Evolutionary conservation across 345 rosid genomes (phyloP), one percentile per base, ranked within the genome.

Genomic region (Passiflora organensis): DNA sequence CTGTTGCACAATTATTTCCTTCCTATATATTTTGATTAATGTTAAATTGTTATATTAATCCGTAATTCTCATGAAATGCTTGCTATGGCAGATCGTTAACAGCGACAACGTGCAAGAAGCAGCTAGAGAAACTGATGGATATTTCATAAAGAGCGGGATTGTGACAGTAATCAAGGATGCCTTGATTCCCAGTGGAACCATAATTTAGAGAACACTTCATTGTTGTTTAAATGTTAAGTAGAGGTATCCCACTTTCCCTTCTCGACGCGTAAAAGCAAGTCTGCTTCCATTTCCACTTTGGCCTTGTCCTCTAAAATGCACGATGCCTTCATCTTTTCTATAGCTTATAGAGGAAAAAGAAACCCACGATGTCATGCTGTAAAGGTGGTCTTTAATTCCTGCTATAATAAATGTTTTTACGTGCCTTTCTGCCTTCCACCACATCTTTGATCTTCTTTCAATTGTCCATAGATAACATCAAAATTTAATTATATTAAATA

Each of bases 151-250:
- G 85, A 91, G 97, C 15, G 97, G 97, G 54, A 91, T 91, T 20
- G 97, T 91, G 43, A 87, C 96, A 9, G 82, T 91, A 49, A 87
- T 91, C 70, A 91, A 85, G 81, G 97, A 91, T 59, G 97, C 97
- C 58, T 59, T 91, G 79, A 82, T 91, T 73, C 97, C 97, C 18
- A 76, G 89, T n/a, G 97, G 97, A 63, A 91, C 97, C 8, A 65
- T 77, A 18, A 79, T 91, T 48, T 90, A 77, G n/a, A n/a, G n/a
- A 69, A 59, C n/a, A n/a, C 25, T 51, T 48, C 38, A 47, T 18
- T 10, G 34, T 5, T 14, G 10, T 42, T 37, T 28, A 8, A 6
- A 15, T 45, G n/a, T 51, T 43, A 44, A 10, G 48, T 49, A 5
- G 28, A 6, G 45, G 23, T n/a, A n/a, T n/a, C n/a, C n/a, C n/a